Evolutionary conservation across 208 protist genomes (phyloP), one percentile per base, ranked within the genome.

Genomic region (Naegleria fowleri): DNA sequence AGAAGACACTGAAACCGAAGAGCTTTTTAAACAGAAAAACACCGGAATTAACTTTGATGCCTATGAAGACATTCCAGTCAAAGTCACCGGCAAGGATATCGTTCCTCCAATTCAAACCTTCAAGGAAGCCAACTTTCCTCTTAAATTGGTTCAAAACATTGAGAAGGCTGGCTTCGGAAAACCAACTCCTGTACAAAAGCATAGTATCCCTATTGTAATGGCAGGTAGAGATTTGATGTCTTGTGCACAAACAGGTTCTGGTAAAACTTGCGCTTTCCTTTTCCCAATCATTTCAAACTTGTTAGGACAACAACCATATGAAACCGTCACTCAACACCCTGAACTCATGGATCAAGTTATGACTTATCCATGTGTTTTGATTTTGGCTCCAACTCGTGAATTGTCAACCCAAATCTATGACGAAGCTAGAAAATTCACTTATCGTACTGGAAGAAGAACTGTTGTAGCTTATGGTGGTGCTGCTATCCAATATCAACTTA

Each of bases 251-350:
- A 98, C 98, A 16, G 98, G 98, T 86, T 99, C 97, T 16, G 98
- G 98, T 91, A 99, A 99, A 94, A 99, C 99, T 9, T 98, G 97
- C 16, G 98, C 98, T 33, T 99, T 99, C 92, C 94, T 99, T 4
- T 94, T 99, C 7, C 99, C 99, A 40, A 96, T 98, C 91, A 97
- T 99, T 55, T 92, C 58, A 39, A 59, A 86, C 25, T 94, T 99
- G 0, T 93, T 97, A 11, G 90, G 25, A 36, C 29, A 79, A 79
- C 29, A 25, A 36, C 25, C 97, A 88, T 87, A 93, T 9, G 92
- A 93, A 48, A 79, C 25, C 3, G 75, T 48, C 36, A 55, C 93
- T 94, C 86, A 94, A 96, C 41, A 96, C 95, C 7, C 95, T 94
- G 22, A 95, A 95, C 29, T 90, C 86, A 40, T 36, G 36, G 36